Base-by-base conservation (phyloP, 805 yeast genomes). In the Candida xiaguanensis region DNA sequence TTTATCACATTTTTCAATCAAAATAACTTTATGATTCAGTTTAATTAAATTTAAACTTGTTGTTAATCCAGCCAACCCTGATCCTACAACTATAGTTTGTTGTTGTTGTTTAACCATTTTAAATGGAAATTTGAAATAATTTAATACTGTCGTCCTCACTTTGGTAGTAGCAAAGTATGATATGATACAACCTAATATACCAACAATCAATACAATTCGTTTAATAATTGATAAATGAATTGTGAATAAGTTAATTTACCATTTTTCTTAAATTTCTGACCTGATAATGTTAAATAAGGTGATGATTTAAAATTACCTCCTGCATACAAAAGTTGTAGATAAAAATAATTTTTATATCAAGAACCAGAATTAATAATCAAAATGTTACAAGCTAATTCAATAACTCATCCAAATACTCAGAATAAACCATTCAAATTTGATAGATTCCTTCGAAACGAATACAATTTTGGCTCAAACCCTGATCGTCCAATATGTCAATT, bases 401-500 rank as follows among this genome's bases (percentile, higher is more conserved):
- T 65, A 30, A 58, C 67, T 44, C 72, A 67, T 39, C 72, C 74
- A 4, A 63, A 67, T 43, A 63, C 69, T 5, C 52, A 49, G 36
- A 63, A 62, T 42, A 56, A 56, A 40, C 55, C 62, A 38, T 66
- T 69, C 63, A 80, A 82, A 49, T 90, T 91, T 56, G 97, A 91
- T 52, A 83, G 87, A 7, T 88, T 86, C 50, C 72, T 91, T 27
- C 71, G 86, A 49, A 75, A 78, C 42, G 96, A 91, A 56, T 88
- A 74, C 61, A 78, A 84, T 45, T 80, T 89, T 48, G 89, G 93
- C 0, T 67, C 88, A 23, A 89, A 88, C 56, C 96, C 96, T 2
- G 91, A 84, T 52, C 70, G 97, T 43, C 96, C 97, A 4, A 75
- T 84, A 1, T 91, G 98, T 57, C 84, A 84, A 47, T 82, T 69